phyloP scores from a whole-genome alignment of 139 green algal genomes.

The Chlamydomonas applanata region DNA sequence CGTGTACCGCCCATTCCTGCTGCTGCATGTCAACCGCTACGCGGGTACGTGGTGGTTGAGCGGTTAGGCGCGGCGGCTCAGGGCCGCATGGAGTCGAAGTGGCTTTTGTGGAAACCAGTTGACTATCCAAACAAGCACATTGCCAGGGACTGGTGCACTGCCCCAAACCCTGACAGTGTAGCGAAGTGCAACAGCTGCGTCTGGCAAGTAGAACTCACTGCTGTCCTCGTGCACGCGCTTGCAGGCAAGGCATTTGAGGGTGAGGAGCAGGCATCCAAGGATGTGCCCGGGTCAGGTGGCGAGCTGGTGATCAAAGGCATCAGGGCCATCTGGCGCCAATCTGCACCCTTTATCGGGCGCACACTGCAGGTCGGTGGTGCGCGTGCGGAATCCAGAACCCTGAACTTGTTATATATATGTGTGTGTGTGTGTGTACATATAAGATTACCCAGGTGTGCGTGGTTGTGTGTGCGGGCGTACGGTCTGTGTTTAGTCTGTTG shows the following conservation, averaged over 20 bases:
- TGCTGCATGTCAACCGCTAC: slow-evolving; percentile 83
- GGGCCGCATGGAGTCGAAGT: neutral
- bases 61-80: too few relatives aligned
- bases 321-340: slow-evolving; percentile 66
- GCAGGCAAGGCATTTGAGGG: slow-evolving; percentile 60
- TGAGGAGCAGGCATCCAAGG: slow-evolving; percentile 33
- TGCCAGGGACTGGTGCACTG: too few relatives aligned
- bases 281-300: neutral
- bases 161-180: too few relatives aligned
- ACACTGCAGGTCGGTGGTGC: slow-evolving; percentile 44
- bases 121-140: too few relatives aligned
- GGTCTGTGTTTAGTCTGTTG: too few relatives aligned
- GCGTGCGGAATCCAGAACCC: neutral
- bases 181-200: too few relatives aligned
- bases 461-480: too few relatives aligned
- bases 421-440: too few relatives aligned
- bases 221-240: neutral
- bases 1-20: slow-evolving; percentile 65
- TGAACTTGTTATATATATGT: too few relatives aligned
- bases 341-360: slow-evolving; percentile 59
- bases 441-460: too few relatives aligned
- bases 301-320: slow-evolving; percentile 71
- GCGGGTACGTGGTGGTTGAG: slow-evolving; percentile 6
- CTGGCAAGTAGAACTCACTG: too few relatives aligned
- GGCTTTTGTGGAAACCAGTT: neutral